phyloP scores from a whole-genome alignment of 176 grass and related monocot species.

The Aegilops speltoides region DNA sequence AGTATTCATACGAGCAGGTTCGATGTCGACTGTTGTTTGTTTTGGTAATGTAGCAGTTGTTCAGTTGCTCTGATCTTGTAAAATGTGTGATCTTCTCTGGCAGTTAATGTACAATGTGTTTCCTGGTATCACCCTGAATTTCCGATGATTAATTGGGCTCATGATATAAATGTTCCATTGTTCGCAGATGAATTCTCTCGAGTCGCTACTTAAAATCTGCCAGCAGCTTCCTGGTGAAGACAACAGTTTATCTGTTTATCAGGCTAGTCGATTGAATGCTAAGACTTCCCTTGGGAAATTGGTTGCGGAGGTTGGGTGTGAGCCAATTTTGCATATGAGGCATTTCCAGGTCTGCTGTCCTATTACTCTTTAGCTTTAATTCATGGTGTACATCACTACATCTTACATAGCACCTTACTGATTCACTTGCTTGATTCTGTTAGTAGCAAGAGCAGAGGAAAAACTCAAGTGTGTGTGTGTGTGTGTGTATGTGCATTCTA shows the following conservation, averaged over 20 bases:
- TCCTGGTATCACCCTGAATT: conserved; percentile 10
- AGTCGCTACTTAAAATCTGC: conserved; percentile 71
- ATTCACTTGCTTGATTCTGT: conserved; percentile 8
- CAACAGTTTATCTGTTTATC: conserved; percentile 51
- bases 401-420: background rate
- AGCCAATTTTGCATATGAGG: conserved; percentile 98
- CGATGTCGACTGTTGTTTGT: background rate
- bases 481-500: too few relatives aligned
- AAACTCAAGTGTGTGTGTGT: background rate
- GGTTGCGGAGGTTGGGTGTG: conserved; percentile 86
- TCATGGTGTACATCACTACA: background rate
- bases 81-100: background rate
- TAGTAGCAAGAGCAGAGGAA: background rate
- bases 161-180: conserved; percentile 12
- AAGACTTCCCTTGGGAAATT: conserved; percentile 83
- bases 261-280: conserved; percentile 73
- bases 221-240: conserved; percentile 75
- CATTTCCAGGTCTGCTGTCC: conserved; percentile 78
- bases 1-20: background rate
- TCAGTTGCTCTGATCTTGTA: background rate
- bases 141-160: background rate
- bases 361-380: conserved; percentile 22
- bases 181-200: conserved; percentile 90
- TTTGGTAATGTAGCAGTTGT: background rate
- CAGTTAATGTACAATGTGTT: background rate